Evolutionary conservation across 768 basidiomycete genomes (phyloP), one percentile per base, ranked within the genome.

Genomic region (Collybia sordida): DNA sequence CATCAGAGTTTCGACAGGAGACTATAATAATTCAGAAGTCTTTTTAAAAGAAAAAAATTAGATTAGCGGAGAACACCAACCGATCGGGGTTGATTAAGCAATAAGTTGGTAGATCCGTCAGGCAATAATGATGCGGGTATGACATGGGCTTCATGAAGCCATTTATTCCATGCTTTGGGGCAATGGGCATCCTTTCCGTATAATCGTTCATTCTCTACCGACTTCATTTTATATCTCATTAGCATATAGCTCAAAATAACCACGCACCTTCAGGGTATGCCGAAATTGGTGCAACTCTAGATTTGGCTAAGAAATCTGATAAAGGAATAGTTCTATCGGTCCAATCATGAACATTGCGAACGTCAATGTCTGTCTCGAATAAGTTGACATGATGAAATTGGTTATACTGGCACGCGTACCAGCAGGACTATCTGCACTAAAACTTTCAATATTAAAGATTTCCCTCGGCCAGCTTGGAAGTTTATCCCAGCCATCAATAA

Each of bases 151-250:
- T 63, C 57, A 5, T 72, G 59, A 14, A 93, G 67, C 83, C 87
- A 90, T 3, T 79, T 49, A 18, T 72, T 71, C 88, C 89, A 93
- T 58, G 66, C 59, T 35, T 59, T 24, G 0, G 91, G 91, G 62
- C 89, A 92, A 9, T 78, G 72, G 1, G 78, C 76, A 59, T 93
- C 91, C 60, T 93, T 93, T 18, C 87, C 89, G 58, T 93, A 93
- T 7, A 83, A 70, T 23, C 87, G 72, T 59, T 82, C 78, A 8
- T 62, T 58, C 56, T 87, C 86, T 88, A 55, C 14, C 18, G 37
- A 48, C 49, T 17, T 19, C 35, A 47, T 47, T 7, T 28, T 24
- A 51, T 41, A 50, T 35, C 14, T 39, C 25, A 18, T 17, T 7
- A 15, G 25, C 36, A 48, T 37, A 34, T n/a, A 21, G 18, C 38